Evolutionary conservation across 441 rosid species (phyloP), one percentile per base, ranked within the genome.

Genomic region (Cnidoscolus chayamansa): DNA sequence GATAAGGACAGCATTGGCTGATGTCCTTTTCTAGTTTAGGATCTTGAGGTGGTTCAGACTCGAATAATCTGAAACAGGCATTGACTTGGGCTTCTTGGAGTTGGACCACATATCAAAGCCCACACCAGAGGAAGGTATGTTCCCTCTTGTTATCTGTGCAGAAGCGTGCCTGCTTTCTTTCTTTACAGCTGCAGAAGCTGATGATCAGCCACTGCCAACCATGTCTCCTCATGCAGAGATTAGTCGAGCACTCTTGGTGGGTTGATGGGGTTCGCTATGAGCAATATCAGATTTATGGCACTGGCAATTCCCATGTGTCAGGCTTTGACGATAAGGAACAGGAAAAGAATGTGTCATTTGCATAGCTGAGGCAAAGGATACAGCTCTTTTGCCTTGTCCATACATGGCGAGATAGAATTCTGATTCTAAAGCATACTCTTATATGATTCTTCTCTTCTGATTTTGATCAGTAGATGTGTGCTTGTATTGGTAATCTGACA

Each of bases 271-370:
- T 84, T 81, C 83, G 90, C 47, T 92, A 94, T 73, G 97, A 94
- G 77, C 86, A 92, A 5, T 90, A 82, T 7, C 97, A 94, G 81
- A 72, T 92, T 66, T 94, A 86, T 76, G 97, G 98, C 16, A 76
- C 86, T 19, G 89, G 83, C 63, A 86, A 76, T 79, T 82, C 90
- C 2, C 81, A 78, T 19, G 77, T 73, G 17, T 83, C 80, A 13
- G 59, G 25, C 25, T 25, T 25, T 25, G 25, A 25, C 25, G 25
- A 55, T n/a, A 55, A 10, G 30, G 59, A 55, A 17, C 12, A 32
- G 97, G 95, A 65, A 86, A 88, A 79, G 97, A 94, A 66, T 94
- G 98, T 75, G 87, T 89, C 47, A 90, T 94, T 63, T 94, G 97
- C 88, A 83, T 87, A 90, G 85, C 89, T 55, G 94, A 92, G 77